Evolutionary conservation across 441 rosid genomes (phyloP).

Genomic region (Isatis lusitanica): DNA sequence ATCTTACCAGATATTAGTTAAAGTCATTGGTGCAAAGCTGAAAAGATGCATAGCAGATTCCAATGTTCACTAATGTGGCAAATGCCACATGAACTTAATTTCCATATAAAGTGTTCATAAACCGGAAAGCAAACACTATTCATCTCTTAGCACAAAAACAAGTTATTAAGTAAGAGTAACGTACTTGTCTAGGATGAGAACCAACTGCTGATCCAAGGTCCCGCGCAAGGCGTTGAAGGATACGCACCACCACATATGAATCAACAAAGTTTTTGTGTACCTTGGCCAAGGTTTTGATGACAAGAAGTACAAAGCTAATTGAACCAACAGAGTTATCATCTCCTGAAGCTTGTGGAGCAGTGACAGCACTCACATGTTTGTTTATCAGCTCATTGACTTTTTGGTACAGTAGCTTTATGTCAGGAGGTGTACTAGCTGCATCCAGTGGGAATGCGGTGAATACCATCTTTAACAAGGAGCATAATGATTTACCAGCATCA

Average conservation of each 20-base stretch:
- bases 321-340: slow-evolving; percentile 82
- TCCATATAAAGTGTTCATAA: not conserved
- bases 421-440: slow-evolving; percentile 65
- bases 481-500: slow-evolving; percentile 95
- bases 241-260: slow-evolving; percentile 74
- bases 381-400: slow-evolving; percentile 93
- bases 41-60: slow-evolving; percentile 11
- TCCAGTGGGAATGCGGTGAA: slow-evolving; percentile 90
- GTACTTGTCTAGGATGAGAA: slow-evolving; percentile 89
- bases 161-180: slow-evolving; percentile 29
- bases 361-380: slow-evolving; percentile 71
- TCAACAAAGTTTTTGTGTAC: slow-evolving; percentile 84
- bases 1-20: slow-evolving; percentile 3
- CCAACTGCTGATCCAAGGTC: slow-evolving; percentile 91
- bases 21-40: slow-evolving; percentile 10
- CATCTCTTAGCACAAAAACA: slow-evolving; percentile 4
- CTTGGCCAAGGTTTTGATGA: slow-evolving; percentile 86
- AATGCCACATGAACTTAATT: slow-evolving; percentile 1
- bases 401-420: slow-evolving; percentile 77
- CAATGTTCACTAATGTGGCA: slow-evolving; percentile 5
- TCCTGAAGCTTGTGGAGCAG: slow-evolving; percentile 69
- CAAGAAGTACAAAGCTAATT: slow-evolving; percentile 88
- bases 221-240: slow-evolving; percentile 90
- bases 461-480: slow-evolving; percentile 96
- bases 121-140: slow-evolving; percentile 11